Evolutionary conservation across 495 filamentous ascomycete species (phyloP), one percentile per base, ranked within the genome.

Genomic region (Bathelium albidoporum): DNA sequence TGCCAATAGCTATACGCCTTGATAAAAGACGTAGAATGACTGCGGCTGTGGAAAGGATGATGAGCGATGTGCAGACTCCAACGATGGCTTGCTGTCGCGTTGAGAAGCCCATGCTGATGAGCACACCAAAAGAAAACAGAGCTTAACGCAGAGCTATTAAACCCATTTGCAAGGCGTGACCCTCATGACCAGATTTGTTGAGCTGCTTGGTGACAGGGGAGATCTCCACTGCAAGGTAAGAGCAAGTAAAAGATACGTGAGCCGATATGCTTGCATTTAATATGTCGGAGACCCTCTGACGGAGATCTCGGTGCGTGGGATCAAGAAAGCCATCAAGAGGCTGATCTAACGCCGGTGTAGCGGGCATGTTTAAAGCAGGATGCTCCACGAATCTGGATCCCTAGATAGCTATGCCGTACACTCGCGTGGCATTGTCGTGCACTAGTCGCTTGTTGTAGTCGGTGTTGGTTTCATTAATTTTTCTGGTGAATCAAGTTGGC

Each of bases 11-110:
- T 55, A 55, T 55, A 3, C 49, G 49, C 24, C 24, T 55, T 29
- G 49, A 55, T 16, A 55, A 29, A 9, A 55, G 49, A 2, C 49
- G 49, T 55, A 55, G 49, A 29, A 55, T 20, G 49, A 55, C 16
- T 26, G 49, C 49, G 2, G 49, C 49, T 7, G 49, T 55, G 7
- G 49, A 28, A 28, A 55, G 49, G 16, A 55, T 29, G 26, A 55
- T 55, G 20, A 55, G 24, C 24, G 49, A 55, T 55, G 49, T 55
- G 16, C 49, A 55, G 24, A 55, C 49, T 9, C 49, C 49, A 55
- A 55, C 29, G 16, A 55, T 29, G 49, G 49, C 49, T 29, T 55
- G 49, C 24, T 55, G 49, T 32, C 49, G 49, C 5, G 20, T n/a
- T 26, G 49, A 24, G 16, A 28, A 55, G 49, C 22, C 24, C 49